These are phyloP conservation scores for Oryza rufipogon DNA, from an alignment of 176 grass and related monocot species.

Conservation along the genomic window DNA sequence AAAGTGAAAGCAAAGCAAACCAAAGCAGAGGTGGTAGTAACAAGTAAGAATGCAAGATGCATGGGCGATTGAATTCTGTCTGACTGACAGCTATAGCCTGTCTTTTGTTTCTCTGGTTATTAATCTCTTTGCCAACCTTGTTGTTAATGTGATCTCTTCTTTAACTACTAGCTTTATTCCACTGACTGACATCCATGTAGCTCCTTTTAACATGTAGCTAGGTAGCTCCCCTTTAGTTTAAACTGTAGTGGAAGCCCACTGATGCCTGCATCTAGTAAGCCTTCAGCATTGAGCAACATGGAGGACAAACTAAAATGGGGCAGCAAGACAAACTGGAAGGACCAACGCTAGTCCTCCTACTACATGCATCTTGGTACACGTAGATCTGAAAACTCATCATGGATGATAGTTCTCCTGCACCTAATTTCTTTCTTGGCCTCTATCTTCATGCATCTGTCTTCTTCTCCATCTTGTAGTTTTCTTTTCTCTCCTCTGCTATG, in stretches of 20 bases:
- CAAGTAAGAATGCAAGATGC: not conserved
- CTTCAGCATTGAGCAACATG: not conserved
- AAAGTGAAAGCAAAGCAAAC: not conserved
- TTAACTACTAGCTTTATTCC: not conserved
- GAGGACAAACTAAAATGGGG: not conserved
- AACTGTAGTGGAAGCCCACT: not conserved
- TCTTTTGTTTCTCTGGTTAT: not conserved
- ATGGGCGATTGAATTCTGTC: not conserved
- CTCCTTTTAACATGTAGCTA: not conserved
- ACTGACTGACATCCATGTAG: not conserved
- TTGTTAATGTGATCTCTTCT: not conserved
- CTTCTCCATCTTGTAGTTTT: no score
- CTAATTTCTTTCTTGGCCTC: slow-evolving; percentile 6
- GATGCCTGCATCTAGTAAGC: not conserved
- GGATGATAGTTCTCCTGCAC: slow-evolving; percentile 22
- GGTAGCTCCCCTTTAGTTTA: not conserved
- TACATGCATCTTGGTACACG: not conserved
- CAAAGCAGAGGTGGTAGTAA: not conserved
- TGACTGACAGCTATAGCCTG: not conserved
- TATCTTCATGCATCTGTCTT: no score
- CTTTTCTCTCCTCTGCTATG: not conserved
- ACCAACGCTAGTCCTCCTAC: not conserved
- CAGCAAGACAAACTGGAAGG: not conserved
- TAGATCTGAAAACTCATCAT: not conserved
- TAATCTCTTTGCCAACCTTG: not conserved